A percentile compares a stretch with the other conserved stretches of the same genome.
phyloP scores from a whole-genome alignment of 2,329 filamentous ascomycete genomes.

The Trichoderma polysporum region DNA sequence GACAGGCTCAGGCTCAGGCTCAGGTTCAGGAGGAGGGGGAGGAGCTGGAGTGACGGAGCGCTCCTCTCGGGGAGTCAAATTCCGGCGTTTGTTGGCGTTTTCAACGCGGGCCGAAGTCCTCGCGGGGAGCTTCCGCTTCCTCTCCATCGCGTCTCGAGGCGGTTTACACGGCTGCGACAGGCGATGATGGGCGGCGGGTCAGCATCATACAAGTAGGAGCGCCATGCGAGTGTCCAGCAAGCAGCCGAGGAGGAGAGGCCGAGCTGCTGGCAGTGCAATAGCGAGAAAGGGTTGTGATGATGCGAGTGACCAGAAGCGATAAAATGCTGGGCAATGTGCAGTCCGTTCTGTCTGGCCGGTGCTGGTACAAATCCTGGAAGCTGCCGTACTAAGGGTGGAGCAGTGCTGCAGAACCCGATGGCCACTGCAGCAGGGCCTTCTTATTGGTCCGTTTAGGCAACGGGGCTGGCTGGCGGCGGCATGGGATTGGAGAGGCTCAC shows the following conservation, averaged over 20 bases:
- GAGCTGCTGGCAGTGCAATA: conserved; percentile 1
- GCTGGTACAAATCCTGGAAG: conserved; percentile 16
- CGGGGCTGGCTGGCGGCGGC: conserved; percentile 5
- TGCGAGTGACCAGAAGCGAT: conserved; percentile 9
- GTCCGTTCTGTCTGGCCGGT: not conserved
- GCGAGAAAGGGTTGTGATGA: not conserved
- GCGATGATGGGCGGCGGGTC: conserved; percentile 20
- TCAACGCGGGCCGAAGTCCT: conserved; percentile 62
- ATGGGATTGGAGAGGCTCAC: conserved; percentile 7
- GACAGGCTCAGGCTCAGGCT: conserved; percentile 28
- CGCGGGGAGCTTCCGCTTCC: conserved; percentile 64
- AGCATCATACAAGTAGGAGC: conserved; percentile 37
- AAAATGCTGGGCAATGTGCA: conserved; percentile 3
- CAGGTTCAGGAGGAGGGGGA: conserved; percentile 26
- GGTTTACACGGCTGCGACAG: conserved; percentile 21
- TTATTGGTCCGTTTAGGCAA: conserved; percentile 15
- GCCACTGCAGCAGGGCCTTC: not conserved
- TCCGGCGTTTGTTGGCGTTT: conserved; percentile 59
- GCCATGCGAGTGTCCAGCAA: conserved; percentile 28
- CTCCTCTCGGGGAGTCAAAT: conserved; percentile 55
- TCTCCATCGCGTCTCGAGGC: conserved; percentile 51
- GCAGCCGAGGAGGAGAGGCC: conserved; percentile 17
- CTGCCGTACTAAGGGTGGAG: conserved; percentile 12
- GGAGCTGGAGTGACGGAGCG: conserved; percentile 48
- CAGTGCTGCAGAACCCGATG: conserved; percentile 16